phyloP scores from a whole-genome alignment of 805 yeast genomes.

The Metschnikowia corniflorae region DNA sequence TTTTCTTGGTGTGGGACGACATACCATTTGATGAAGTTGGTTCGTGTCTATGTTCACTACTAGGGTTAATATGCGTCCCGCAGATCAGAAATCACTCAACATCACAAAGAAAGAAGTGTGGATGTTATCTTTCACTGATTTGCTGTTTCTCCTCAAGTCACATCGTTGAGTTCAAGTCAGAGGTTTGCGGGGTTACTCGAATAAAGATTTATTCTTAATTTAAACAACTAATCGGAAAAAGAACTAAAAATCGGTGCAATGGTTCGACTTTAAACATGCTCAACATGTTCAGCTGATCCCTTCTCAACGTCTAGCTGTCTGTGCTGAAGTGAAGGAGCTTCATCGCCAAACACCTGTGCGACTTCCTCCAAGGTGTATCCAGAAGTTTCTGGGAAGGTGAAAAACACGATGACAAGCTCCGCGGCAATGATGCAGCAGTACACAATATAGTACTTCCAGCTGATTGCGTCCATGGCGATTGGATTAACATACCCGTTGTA shows the following conservation, averaged over 20 bases:
- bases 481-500: slow-evolving; percentile 26
- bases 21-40: too few species aligned
- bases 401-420: slow-evolving; percentile 27
- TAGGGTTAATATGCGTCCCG: too few species aligned
- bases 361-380: slow-evolving; percentile 44
- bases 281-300: slow-evolving; percentile 11
- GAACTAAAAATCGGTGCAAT: background rate
- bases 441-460: slow-evolving; percentile 45
- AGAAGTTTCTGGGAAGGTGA: slow-evolving; percentile 40
- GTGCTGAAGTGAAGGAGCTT: slow-evolving; percentile 12
- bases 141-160: too few species aligned
- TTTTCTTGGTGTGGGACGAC: too few species aligned
- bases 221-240: too few species aligned
- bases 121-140: background rate
- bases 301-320: slow-evolving; percentile 7
- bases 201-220: too few species aligned
- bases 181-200: too few species aligned
- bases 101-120: background rate
- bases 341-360: slow-evolving; percentile 40
- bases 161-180: too few species aligned
- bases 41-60: too few species aligned
- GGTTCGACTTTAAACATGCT: slow-evolving; percentile 4
- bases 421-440: slow-evolving; percentile 29
- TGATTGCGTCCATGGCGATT: slow-evolving; percentile 38
- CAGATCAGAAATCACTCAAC: too few species aligned